Evolutionary conservation across 1,284 basidiomycete genomes (phyloP).

Genomic region (Cryptococcus sp.): DNA sequence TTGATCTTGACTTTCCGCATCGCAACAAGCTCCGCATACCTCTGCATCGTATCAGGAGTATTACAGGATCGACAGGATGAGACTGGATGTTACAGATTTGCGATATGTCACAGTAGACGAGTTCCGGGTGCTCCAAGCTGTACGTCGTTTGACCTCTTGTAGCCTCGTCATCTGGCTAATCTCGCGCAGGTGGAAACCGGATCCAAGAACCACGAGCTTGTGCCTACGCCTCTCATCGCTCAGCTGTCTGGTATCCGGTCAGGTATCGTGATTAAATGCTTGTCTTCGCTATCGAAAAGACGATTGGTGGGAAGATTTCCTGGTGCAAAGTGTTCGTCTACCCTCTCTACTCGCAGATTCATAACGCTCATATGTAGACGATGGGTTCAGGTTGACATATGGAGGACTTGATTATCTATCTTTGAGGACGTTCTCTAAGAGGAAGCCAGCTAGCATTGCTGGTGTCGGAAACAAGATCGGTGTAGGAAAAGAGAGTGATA

Average conservation of each 20-base stretch:
- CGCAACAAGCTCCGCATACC: no score
- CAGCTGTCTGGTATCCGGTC: conserved; percentile 86
- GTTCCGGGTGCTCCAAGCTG: conserved; percentile 89
- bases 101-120: conserved; percentile 89
- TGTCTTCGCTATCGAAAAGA: conserved; percentile 84
- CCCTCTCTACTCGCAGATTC: not conserved
- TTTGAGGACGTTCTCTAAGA: conserved; percentile 83
- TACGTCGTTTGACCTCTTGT: conserved; percentile 48
- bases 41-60: not conserved
- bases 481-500: conserved; percentile 97
- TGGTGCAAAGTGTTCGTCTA: conserved; percentile 74
- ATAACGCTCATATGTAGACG: conserved; percentile 57
- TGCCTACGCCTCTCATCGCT: conserved; percentile 80
- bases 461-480: conserved; percentile 97
- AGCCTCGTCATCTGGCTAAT: not conserved
- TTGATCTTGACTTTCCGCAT: no score
- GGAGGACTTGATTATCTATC: conserved; percentile 96
- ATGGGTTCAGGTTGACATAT: conserved; percentile 94
- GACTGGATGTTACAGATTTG: conserved; percentile 89
- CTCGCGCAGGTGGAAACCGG: conserved; percentile 80
- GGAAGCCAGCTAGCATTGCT: conserved; percentile 64
- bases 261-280: conserved; percentile 88
- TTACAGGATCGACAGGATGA: conserved; percentile 51
- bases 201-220: conserved; percentile 95
- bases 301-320: conserved; percentile 85